A percentile compares a stretch with the other conserved stretches of the same genome.
phyloP scores from a whole-genome alignment of 225 moss, liverwort and hornwort genomes.

The Physcomitrellopsis africana region DNA sequence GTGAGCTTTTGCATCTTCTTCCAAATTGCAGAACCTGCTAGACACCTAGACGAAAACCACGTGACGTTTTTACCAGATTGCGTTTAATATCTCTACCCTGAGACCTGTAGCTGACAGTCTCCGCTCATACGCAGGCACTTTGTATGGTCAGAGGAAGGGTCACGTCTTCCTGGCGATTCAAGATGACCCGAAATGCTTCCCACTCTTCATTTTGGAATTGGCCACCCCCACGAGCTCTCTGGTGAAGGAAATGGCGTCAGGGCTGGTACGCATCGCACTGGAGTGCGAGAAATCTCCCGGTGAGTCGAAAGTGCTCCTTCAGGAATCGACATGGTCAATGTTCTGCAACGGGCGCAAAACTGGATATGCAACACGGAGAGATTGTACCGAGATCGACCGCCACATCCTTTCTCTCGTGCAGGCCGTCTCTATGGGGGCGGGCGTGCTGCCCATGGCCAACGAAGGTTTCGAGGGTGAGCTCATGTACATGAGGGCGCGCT shows the following conservation, averaged over 20 bases:
- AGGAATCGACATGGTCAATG: slow-evolving; percentile 93
- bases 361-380: slow-evolving; percentile 75
- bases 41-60: too few relatives aligned
- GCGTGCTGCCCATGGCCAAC: slow-evolving; percentile 80
- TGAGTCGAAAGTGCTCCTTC: slow-evolving; percentile 68
- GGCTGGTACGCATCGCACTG: slow-evolving; percentile 85
- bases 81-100: too few relatives aligned
- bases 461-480: slow-evolving; percentile 83
- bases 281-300: slow-evolving; percentile 75
- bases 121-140: slow-evolving; percentile 53
- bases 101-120: too few relatives aligned
- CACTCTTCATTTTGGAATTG: slow-evolving; percentile 81
- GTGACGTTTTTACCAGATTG: too few relatives aligned
- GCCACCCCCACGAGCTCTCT: slow-evolving; percentile 78
- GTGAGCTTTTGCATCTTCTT: slow-evolving; percentile 22
- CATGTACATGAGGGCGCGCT: slow-evolving; percentile 96
- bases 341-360: slow-evolving; percentile 94
- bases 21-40: too few relatives aligned
- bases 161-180: slow-evolving; percentile 89
- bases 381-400: slow-evolving; percentile 85
- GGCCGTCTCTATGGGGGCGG: slow-evolving; percentile 96
- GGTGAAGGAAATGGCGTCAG: slow-evolving; percentile 96
- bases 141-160: slow-evolving; percentile 87
- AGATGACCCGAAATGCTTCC: slow-evolving; percentile 81
- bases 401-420: slow-evolving; percentile 81